Conservation (phyloP, 192 early-diverging fungal genomes). For the Entrophospora sp. region DNA sequence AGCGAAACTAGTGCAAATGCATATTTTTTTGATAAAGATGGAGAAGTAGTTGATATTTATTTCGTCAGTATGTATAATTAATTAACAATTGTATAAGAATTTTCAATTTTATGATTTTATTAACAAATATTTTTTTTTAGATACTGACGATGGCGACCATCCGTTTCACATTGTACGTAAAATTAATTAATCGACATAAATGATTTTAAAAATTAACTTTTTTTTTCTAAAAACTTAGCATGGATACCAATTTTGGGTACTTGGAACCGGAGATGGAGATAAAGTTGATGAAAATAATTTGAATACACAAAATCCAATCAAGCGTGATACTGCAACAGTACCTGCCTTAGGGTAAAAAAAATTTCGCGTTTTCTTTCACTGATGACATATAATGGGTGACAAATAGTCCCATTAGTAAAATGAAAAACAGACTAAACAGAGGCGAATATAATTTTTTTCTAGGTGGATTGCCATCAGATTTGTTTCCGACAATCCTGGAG, state of each 20-base stretch:
- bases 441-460: constrained; percentile 14
- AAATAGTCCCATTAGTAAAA: neutral
- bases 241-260: constrained; percentile 35
- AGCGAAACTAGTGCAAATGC: constrained; percentile 21
- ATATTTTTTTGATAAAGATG: constrained; percentile 27
- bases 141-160: no score
- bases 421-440: constrained; percentile 14
- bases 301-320: constrained; percentile 28
- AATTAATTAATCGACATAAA: no score
- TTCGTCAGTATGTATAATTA: constrained; percentile 17
- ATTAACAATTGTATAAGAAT: constrained; percentile 3
- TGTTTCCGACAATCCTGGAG: constrained; percentile 35
- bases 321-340: constrained; percentile 31
- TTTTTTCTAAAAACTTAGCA: constrained; percentile 22
- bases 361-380: constrained; percentile 12
- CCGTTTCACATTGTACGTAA: constrained; percentile 26
- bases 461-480: constrained; percentile 31
- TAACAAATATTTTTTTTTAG: no score
- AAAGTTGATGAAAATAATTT: constrained; percentile 27
- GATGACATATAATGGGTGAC: no score
- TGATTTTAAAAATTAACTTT: constrained; percentile 11
- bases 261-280: constrained; percentile 30
- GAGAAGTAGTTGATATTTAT: constrained; percentile 24
- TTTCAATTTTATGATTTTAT: no score
- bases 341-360: constrained; percentile 21